These are phyloP conservation scores for Drechslerella coelobrocha DNA, from an alignment of 2,329 filamentous ascomycete species.

Conservation along the genomic window DNA sequence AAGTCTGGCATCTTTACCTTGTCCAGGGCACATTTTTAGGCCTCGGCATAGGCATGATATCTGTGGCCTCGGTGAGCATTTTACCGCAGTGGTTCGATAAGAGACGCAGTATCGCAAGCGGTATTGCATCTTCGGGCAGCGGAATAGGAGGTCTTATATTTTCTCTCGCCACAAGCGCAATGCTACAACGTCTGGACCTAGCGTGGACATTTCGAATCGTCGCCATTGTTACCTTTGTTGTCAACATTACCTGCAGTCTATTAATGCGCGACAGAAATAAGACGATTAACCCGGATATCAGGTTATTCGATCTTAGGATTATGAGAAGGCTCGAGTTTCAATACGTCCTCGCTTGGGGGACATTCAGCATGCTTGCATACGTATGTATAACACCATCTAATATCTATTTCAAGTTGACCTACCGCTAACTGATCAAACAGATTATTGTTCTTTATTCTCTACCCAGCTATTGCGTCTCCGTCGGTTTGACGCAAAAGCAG, in stretches of 20 bases:
- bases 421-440: conserved; percentile 17
- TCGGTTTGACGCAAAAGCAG: conserved; percentile 72
- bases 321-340: conserved; percentile 70
- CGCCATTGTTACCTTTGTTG: conserved; percentile 69
- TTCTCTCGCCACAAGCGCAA: conserved; percentile 71
- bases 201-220: conserved; percentile 72
- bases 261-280: conserved; percentile 76
- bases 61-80: conserved; percentile 72
- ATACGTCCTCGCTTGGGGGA: conserved; percentile 71
- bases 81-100: conserved; percentile 77
- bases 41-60: conserved; percentile 78
- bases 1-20: conserved; percentile 78
- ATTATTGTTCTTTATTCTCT: conserved; percentile 38
- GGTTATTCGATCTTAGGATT: conserved; percentile 70
- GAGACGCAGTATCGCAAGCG: conserved; percentile 72
- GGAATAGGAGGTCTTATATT: conserved; percentile 77
- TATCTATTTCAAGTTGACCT: too few relatives aligned
- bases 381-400: conserved; percentile 72
- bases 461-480: conserved; percentile 72
- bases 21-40: conserved; percentile 78
- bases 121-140: conserved; percentile 71
- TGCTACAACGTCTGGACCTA: conserved; percentile 70
- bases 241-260: conserved; percentile 69
- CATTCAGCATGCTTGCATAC: conserved; percentile 76
- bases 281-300: conserved; percentile 70